Base-by-base conservation (phyloP, 2,329 filamentous ascomycete species). In the Aspergillus novofumigatus region DNA sequence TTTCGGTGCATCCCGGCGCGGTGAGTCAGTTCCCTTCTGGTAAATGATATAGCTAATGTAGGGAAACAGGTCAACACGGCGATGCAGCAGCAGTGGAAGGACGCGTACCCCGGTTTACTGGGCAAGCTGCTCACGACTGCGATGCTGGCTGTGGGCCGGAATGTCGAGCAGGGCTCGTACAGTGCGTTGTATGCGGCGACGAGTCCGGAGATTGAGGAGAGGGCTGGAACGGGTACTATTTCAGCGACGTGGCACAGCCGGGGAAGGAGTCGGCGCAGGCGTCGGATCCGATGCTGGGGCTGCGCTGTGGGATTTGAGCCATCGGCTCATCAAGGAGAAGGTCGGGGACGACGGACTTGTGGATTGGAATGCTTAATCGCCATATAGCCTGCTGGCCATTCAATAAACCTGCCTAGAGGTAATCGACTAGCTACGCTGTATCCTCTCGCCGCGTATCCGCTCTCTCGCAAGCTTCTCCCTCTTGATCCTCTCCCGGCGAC, bases 61-160 rank as follows among this genome's bases (percentile, higher is more conserved):
- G 17, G n/a, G n/a, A n/a, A n/a, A 17, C 14, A 78, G 76, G 76
- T 78, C 23, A 78, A 76, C 7, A 78, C 77, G 0, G 68, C 69
- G 3, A 78, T 78, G 72, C 75, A 78, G 53, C 67, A 78, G 52
- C 76, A 79, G 56, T 79, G 75, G 75, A 78, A 79, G 56, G 74
- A 77, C 17, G 76, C 77, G 0, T 79, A 78, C 48, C 77, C 76
- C 0, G 75, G 76, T 0, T 61, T 80, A 0, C 68, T 71, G 0
- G 77, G 77, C 1, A 73, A 72, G 26, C 59, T 78, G 1, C 57
- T 78, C 2, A 69, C 72, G 0, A 73, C 65, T 56, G 64, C 67
- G 0, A 76, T 73, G 70, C 54, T 71, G 6, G 60, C 71, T 0
- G 57, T 72, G 1, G 71, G 77, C 1, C 69, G 77, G 0, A 70